These are phyloP conservation scores for Prunus salicina DNA, from an alignment of 306 rosid genomes.

Conservation along the genomic window DNA sequence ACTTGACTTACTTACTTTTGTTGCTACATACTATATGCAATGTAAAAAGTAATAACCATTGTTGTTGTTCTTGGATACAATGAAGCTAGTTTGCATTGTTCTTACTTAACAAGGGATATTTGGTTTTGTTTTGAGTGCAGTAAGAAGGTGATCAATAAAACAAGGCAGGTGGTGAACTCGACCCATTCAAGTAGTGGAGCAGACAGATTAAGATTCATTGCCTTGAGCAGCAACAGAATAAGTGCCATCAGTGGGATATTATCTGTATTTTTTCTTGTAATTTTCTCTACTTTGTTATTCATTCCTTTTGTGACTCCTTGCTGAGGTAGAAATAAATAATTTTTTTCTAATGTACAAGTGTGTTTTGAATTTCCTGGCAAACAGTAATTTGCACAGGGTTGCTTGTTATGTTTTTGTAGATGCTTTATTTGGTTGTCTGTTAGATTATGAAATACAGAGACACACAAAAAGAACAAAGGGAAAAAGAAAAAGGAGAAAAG, in stretches of 20 bases:
- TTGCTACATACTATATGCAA: not conserved
- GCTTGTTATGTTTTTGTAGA: too few relatives aligned
- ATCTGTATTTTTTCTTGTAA: slow-evolving; percentile 31
- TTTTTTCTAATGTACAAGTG: slow-evolving; percentile 5
- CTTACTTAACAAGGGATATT: slow-evolving; percentile 14
- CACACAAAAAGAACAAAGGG: not conserved
- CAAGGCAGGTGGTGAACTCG: slow-evolving; percentile 60
- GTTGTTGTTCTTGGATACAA: too few relatives aligned
- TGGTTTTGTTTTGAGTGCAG: slow-evolving; percentile 44
- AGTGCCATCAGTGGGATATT: slow-evolving; percentile 35
- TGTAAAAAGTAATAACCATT: not conserved
- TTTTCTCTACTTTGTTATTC: slow-evolving; percentile 34
- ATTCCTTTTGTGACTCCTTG: slow-evolving; percentile 43
- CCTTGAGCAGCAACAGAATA: slow-evolving; percentile 36
- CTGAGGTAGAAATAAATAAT: slow-evolving; percentile 28
- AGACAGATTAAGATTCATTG: slow-evolving; percentile 37
- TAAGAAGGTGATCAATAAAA: slow-evolving; percentile 50
- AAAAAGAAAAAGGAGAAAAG: not conserved
- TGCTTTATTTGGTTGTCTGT: too few relatives aligned
- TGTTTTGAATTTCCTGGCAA: slow-evolving; percentile 21
- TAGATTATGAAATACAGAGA: too few relatives aligned
- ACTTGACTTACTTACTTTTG: slow-evolving; percentile 11
- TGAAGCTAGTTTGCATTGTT: not conserved
- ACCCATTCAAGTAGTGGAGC: slow-evolving; percentile 58
- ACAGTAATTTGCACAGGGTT: not conserved